These are phyloP conservation scores for Daldinia childiae DNA, from an alignment of 495 filamentous ascomycete genomes.

Conservation along the genomic window DNA sequence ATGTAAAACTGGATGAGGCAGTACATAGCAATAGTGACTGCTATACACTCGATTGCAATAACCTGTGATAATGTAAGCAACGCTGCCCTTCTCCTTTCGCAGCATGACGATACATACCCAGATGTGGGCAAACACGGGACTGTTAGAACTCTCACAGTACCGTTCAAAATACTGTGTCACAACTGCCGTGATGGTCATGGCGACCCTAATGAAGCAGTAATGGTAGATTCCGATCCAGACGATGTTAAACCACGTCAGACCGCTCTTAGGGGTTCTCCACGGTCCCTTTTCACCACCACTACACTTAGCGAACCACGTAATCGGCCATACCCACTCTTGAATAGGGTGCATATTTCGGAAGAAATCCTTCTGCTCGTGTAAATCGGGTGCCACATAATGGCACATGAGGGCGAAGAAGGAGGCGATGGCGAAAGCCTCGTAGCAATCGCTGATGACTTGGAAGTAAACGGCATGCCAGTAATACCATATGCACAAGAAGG, in stretches of 20 bases:
- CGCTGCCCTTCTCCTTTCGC: constrained; percentile 10
- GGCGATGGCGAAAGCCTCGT: constrained; percentile 91
- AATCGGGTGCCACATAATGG: constrained; percentile 79
- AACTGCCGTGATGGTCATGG: constrained; percentile 83
- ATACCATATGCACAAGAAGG: constrained; percentile 79
- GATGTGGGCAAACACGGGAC: constrained; percentile 80
- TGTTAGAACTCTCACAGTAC: constrained; percentile 83
- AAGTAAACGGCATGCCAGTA: constrained; percentile 87
- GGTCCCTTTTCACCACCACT: constrained; percentile 71
- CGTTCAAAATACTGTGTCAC: constrained; percentile 70
- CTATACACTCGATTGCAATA: constrained; percentile 72
- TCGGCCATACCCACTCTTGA: constrained; percentile 78
- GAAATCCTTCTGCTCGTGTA: constrained; percentile 89
- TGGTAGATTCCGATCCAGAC: constrained; percentile 90
- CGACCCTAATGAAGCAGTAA: constrained; percentile 87
- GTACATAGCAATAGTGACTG: constrained; percentile 91
- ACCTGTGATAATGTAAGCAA: constrained; percentile 56
- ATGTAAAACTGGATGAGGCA: constrained; percentile 90
- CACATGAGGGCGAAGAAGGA: constrained; percentile 92
- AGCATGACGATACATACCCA: constrained; percentile 67
- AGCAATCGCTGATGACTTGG: constrained; percentile 82
- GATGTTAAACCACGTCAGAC: constrained; percentile 94
- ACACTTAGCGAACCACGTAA: constrained; percentile 73
- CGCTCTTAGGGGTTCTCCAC: constrained; percentile 80
- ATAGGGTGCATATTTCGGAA: constrained; percentile 73